Evolutionary conservation across 371 early-diverging fungal genomes (phyloP).

Genomic region (Lichtheimia ramosa): DNA sequence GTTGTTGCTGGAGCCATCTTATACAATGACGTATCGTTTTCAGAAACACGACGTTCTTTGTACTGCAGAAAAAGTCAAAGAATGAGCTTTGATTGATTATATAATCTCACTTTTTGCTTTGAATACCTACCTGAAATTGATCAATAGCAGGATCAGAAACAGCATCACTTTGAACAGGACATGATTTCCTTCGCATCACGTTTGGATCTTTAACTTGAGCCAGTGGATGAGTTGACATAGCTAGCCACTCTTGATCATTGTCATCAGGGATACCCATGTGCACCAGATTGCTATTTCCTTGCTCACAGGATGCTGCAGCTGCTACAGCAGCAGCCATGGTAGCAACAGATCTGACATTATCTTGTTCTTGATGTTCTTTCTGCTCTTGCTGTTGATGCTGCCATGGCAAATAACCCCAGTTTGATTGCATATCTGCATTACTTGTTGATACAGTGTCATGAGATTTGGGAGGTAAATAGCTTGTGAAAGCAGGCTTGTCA

Average conservation of each 20-base stretch:
- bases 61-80: slow-evolving; percentile 2
- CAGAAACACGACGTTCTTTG: slow-evolving; percentile 16
- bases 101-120: background rate
- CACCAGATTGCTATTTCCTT: background rate
- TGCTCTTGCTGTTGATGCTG: slow-evolving; percentile 9
- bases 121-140: background rate
- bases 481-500: slow-evolving; percentile 18
- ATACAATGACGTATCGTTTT: slow-evolving; percentile 4
- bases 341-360: slow-evolving; percentile 30
- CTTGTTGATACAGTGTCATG: background rate
- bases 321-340: slow-evolving; percentile 23
- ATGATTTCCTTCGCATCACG: slow-evolving; percentile 10
- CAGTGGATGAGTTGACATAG: slow-evolving; percentile 14
- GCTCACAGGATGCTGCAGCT: slow-evolving; percentile 20
- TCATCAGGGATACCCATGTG: background rate
- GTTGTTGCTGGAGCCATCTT: background rate
- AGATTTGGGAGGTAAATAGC: slow-evolving; percentile 17
- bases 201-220: background rate
- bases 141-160: background rate
- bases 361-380: slow-evolving; percentile 5
- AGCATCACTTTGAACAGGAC: background rate
- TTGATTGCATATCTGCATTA: background rate
- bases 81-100: too few species aligned
- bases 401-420: slow-evolving; percentile 12
- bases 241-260: slow-evolving; percentile 12